These are phyloP conservation scores for Triticum urartu DNA, from an alignment of 176 grass and related monocot genomes.

Conservation along the genomic window DNA sequence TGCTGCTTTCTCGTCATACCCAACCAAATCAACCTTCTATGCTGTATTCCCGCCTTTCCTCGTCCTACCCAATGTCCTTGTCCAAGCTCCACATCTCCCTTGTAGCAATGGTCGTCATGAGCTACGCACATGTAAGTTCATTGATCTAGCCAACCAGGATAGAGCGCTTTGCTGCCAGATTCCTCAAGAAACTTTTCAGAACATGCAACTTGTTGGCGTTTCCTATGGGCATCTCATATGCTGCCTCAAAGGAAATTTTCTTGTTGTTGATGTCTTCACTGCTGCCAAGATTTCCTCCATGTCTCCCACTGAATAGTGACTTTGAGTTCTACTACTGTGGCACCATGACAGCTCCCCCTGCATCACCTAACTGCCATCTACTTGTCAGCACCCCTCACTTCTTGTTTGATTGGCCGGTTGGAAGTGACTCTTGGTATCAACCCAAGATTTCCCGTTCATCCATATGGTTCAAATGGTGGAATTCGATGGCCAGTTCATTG, in stretches of 20 bases:
- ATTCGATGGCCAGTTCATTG: background rate
- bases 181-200: background rate
- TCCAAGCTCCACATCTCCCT: background rate
- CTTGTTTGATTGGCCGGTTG: background rate
- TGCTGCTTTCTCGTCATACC: background rate
- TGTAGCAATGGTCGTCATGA: background rate
- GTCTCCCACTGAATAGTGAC: background rate
- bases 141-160: background rate
- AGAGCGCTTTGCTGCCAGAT: background rate
- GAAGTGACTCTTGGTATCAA: background rate
- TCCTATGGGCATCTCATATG: constrained; percentile 47
- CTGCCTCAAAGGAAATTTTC: background rate
- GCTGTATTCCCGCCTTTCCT: background rate
- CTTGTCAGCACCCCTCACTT: background rate
- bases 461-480: background rate
- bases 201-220: constrained; percentile 21
- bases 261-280: constrained; percentile 47
- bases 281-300: constrained; percentile 31
- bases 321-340: background rate
- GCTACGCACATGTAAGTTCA: constrained; percentile 3
- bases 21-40: background rate
- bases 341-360: background rate
- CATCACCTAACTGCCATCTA: constrained; percentile 8
- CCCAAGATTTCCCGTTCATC: background rate
- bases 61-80: background rate